phyloP scores from a whole-genome alignment of 768 basidiomycete genomes.

The Lyophyllum semitale region DNA sequence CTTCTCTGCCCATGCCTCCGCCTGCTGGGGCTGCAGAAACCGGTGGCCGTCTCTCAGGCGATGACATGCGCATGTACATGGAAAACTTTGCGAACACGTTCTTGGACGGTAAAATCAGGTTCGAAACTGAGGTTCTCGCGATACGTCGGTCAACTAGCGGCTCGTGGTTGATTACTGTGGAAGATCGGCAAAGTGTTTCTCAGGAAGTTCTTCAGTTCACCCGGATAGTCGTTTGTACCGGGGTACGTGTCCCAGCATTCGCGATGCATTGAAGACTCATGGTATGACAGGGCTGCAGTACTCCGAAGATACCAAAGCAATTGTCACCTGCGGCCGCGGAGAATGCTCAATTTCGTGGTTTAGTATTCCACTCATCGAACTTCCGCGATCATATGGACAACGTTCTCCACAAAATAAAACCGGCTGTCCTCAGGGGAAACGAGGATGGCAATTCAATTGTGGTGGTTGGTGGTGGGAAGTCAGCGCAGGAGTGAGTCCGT shows the following conservation, averaged over 20 bases:
- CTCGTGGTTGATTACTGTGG: slow-evolving; percentile 48
- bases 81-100: slow-evolving; percentile 50
- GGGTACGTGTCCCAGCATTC: slow-evolving; percentile 29
- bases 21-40: slow-evolving; percentile 34
- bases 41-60: slow-evolving; percentile 51
- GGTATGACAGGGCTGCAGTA: slow-evolving; percentile 52
- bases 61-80: slow-evolving; percentile 59
- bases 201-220: slow-evolving; percentile 39
- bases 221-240: slow-evolving; percentile 61
- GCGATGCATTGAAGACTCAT: not conserved
- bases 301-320: slow-evolving; percentile 42
- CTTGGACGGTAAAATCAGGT: slow-evolving; percentile 38
- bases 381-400: slow-evolving; percentile 43
- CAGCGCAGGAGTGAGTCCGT: slow-evolving; percentile 54
- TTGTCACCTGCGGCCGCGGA: slow-evolving; percentile 40
- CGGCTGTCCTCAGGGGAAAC: slow-evolving; percentile 16
- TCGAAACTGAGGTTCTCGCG: slow-evolving; percentile 48
- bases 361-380: slow-evolving; percentile 53
- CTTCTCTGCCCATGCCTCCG: slow-evolving; percentile 52
- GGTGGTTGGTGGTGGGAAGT: slow-evolving; percentile 67
- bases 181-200: slow-evolving; percentile 23
- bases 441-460: slow-evolving; percentile 33
- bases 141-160: slow-evolving; percentile 37
- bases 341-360: slow-evolving; percentile 41
- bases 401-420: slow-evolving; percentile 33